Base-by-base conservation (phyloP, 2,329 filamentous ascomycete species). In the Metarhizium anisopliae region DNA sequence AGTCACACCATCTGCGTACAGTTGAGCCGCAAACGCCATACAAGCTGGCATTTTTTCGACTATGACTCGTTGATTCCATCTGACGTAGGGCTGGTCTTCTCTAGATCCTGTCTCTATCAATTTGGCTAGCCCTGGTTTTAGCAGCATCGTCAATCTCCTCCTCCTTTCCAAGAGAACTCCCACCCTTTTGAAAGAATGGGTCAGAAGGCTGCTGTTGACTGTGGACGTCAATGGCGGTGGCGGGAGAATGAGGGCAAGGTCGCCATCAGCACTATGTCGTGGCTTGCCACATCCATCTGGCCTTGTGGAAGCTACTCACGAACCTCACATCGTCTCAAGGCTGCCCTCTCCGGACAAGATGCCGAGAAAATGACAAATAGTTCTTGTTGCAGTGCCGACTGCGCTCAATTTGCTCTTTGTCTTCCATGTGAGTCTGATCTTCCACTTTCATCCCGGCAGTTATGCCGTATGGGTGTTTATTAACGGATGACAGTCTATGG, bases 291-390 rank as follows among this genome's bases (percentile, higher is more conserved):
- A 10, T 36, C 35, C 2, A 59, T 58, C 30, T 66, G 61, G 51
- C 64, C 66, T 1, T 70, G 68, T 32, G 58, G 55, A 18, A 53
- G 56, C n/a, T 70, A 68, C 53, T 58, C 63, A 25, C 64, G 68
- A n/a, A 58, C 62, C 3, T 59, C 57, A n/a, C 53, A 58, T 47
- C 66, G 65, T 18, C 49, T 69, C 13, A 58, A 55, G 29, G 54
- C 59, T 5, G 63, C 62, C n/a, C 53, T 63, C 6, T 54, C 55
- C 7, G 63, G 63, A 16, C 54, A 59, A 6, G 56, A 67, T 56
- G 58, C 58, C 8, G 45, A 54, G 5, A 54, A 57, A 30, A 47
- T 58, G 11, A 53, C 59, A 10, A 55, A 65, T 1, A 47, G 59
- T 29, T 59, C 58, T 25, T 55, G 52, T 32, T 62, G 58, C 54